These are phyloP conservation scores for Gyromitra esculenta DNA, from an alignment of 2,329 filamentous ascomycete genomes.

Conservation along the genomic window DNA sequence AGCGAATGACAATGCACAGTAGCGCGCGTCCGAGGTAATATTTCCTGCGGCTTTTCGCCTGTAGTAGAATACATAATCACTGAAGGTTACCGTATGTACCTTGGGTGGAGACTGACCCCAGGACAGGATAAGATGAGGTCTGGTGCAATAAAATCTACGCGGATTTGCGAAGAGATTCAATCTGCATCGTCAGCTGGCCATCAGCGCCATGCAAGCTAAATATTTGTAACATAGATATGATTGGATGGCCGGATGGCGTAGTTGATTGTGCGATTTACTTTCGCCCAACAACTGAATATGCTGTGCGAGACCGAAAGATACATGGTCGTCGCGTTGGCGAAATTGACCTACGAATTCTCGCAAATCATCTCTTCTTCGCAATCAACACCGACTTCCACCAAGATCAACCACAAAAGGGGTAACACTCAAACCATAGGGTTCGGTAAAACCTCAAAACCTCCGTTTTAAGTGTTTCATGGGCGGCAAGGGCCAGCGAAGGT, in stretches of 20 bases:
- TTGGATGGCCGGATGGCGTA: constrained; percentile 16
- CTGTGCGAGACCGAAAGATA: not conserved
- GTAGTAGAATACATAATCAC: not conserved
- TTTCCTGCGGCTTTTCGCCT: constrained; percentile 5
- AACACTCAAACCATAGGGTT: constrained; percentile 13
- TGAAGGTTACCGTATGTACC: not conserved
- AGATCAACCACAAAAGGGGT: constrained; percentile 18
- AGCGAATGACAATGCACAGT: constrained; percentile 21
- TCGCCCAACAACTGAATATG: constrained; percentile 7
- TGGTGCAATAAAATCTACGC: constrained; percentile 26
- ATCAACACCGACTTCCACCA: not conserved
- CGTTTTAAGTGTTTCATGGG: constrained; percentile 31
- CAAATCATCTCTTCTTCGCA: not conserved
- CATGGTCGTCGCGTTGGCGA: not conserved
- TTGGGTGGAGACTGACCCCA: constrained; percentile 3
- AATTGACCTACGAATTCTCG: not conserved
- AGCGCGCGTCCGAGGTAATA: constrained; percentile 20
- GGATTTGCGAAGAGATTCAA: constrained; percentile 22
- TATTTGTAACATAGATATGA: not conserved
- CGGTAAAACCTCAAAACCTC: constrained; percentile 11
- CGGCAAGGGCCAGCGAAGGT: constrained; percentile 17
- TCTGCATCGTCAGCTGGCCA: constrained; percentile 12
- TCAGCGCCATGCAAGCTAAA: constrained; percentile 3
- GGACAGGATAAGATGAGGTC: constrained; percentile 16
- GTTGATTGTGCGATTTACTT: not conserved